phyloP scores from a whole-genome alignment of 371 early-diverging fungal genomes.

The Mortierella polycephala region DNA sequence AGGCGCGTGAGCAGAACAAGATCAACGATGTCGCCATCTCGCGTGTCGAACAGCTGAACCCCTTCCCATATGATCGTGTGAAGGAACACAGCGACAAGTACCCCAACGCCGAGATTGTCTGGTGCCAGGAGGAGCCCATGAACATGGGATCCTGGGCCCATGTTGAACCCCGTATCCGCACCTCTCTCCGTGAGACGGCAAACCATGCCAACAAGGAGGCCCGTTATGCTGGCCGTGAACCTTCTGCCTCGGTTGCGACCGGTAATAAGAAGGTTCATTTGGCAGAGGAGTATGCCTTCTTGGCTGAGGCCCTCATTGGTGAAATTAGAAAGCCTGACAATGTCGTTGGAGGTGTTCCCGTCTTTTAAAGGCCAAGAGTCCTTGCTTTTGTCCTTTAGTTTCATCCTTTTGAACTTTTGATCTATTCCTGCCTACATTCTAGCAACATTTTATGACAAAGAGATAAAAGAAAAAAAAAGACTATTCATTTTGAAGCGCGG shows the following conservation, averaged over 20 bases:
- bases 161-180: constrained; percentile 88
- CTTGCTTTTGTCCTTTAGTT: neutral
- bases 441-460: too few relatives aligned
- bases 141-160: constrained; percentile 94
- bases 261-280: constrained; percentile 97
- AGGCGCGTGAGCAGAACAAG: constrained; percentile 90
- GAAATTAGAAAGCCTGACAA: constrained; percentile 72
- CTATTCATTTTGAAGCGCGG: too few relatives aligned
- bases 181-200: constrained; percentile 78
- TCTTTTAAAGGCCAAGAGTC: constrained; percentile 53
- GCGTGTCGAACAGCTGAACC: constrained; percentile 93
- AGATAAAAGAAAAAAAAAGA: too few relatives aligned
- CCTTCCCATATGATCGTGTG: constrained; percentile 96
- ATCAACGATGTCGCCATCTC: constrained; percentile 89
- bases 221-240: constrained; percentile 91
- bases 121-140: constrained; percentile 96
- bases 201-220: constrained; percentile 76
- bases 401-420: too few relatives aligned
- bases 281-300: constrained; percentile 89
- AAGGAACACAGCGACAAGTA: constrained; percentile 89
- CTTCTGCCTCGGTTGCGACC: constrained; percentile 95
- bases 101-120: constrained; percentile 89
- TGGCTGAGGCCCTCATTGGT: constrained; percentile 87
- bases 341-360: constrained; percentile 75
- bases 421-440: too few relatives aligned